These are phyloP conservation scores for Sphaerulina musiva DNA, from an alignment of 2,329 filamentous ascomycete genomes.

Conservation along the genomic window DNA sequence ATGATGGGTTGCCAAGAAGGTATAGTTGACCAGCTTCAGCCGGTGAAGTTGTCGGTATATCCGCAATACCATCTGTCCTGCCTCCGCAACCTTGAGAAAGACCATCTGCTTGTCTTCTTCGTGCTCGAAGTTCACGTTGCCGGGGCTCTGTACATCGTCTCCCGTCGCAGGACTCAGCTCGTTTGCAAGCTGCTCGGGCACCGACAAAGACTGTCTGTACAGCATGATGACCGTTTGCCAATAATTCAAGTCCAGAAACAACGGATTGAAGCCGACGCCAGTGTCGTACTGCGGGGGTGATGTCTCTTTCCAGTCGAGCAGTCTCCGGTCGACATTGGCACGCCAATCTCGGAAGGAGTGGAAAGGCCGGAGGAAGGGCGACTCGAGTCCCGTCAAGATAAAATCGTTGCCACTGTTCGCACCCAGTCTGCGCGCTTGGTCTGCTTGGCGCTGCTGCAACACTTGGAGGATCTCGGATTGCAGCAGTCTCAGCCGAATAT, in stretches of 20 bases:
- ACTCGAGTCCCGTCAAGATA: constrained; percentile 72
- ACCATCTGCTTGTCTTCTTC: constrained; percentile 82
- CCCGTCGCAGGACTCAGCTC: constrained; percentile 56
- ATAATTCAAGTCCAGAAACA: constrained; percentile 92
- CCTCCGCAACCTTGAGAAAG: constrained; percentile 90
- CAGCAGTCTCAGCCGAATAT: constrained; percentile 77
- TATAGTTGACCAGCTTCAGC: constrained; percentile 87
- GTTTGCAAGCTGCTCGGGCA: constrained; percentile 75
- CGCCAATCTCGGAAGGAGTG: constrained; percentile 84
- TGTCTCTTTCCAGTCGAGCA: constrained; percentile 79
- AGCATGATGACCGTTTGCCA: constrained; percentile 97
- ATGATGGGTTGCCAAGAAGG: constrained; percentile 90
- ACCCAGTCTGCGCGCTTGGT: constrained; percentile 62
- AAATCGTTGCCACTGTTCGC: constrained; percentile 61
- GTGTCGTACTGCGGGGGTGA: constrained; percentile 72
- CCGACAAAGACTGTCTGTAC: constrained; percentile 74
- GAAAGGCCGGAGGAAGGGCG: constrained; percentile 77
- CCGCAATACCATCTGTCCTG: constrained; percentile 84
- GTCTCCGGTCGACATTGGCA: constrained; percentile 72
- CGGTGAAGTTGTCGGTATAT: constrained; percentile 86
- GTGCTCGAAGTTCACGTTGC: constrained; percentile 52
- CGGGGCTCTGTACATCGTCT: constrained; percentile 53
- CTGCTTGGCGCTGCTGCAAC: constrained; percentile 82
- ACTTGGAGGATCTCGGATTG: constrained; percentile 96
- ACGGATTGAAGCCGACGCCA: constrained; percentile 79